Evolutionary conservation across 176 grass and related monocot genomes (phyloP), one percentile per base, ranked within the genome.

Genomic region (Cenchrus purpureus): DNA sequence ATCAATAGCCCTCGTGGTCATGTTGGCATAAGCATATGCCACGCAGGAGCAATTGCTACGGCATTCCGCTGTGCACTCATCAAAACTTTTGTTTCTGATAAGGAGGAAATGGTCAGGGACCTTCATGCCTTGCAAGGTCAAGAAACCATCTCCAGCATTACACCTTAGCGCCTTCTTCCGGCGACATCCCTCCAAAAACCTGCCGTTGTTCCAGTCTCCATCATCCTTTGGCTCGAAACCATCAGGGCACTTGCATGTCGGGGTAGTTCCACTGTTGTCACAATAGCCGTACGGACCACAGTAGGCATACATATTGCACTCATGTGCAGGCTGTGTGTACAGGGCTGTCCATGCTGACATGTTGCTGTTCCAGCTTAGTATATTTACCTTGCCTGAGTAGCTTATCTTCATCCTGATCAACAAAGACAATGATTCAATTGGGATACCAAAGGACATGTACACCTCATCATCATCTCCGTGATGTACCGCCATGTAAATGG

Each of bases 21-120:
- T 77, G 37, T 20, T 90, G 19, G 73, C 74, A 53, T 86, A 86
- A 78, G 94, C 89, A 81, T 91, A 97, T 29, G 91, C 94, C 48
- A 73, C 4, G 5, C 94, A 93, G 5, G 91, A 83, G 67, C 89
- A 93, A 68, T 93, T 90, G 56, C 57, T 82, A 20, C 10, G 76
- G 46, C 91, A 97, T 50, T 86, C 60, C 11, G 29, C 91, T 2
- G 13, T 67, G 72, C 85, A 91, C 43, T 78, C 68, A 15, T 88
- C 51, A 9, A 90, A 92, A 48, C 78, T 97, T 56, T 44, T 74
- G 5, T 68, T 84, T 10, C 10, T 29, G n/a, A 88, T 42, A 45
- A 58, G 2, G 9, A 86, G 9, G 78, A 88, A 91, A 32, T 85
- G 69, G 73, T 82, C 86, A 31, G 86, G 86, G 14, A 74, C 17